phyloP scores from a whole-genome alignment of 495 filamentous ascomycete genomes.

The Lasiosphaeris hirsuta region DNA sequence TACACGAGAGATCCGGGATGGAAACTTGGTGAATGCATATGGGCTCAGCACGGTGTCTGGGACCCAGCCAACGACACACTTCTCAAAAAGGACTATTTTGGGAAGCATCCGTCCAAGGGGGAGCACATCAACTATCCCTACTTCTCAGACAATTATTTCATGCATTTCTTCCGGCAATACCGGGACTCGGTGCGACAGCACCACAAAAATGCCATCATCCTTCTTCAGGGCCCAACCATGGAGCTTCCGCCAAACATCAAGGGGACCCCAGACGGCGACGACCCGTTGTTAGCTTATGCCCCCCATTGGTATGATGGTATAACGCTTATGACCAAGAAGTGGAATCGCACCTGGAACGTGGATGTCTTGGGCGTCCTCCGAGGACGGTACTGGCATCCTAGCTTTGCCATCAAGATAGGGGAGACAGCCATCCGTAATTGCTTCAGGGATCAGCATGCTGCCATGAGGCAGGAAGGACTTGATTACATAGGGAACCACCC shows the following conservation, averaged over 20 bases:
- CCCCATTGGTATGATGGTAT: slow-evolving; percentile 97
- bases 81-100: slow-evolving; percentile 84
- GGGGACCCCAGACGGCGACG: slow-evolving; percentile 75
- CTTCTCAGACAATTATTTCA: slow-evolving; percentile 86
- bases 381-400: slow-evolving; percentile 80
- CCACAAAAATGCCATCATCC: slow-evolving; percentile 78
- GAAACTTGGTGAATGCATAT: slow-evolving; percentile 90
- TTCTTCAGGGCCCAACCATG: slow-evolving; percentile 88
- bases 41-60: slow-evolving; percentile 97
- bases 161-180: slow-evolving; percentile 78
- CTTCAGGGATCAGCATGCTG: slow-evolving; percentile 84
- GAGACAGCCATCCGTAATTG: slow-evolving; percentile 96
- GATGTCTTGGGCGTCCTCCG: slow-evolving; percentile 91
- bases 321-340: slow-evolving; percentile 95
- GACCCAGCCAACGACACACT: slow-evolving; percentile 75
- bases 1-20: slow-evolving; percentile 85
- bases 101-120: slow-evolving; percentile 66
- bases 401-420: slow-evolving; percentile 87
- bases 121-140: slow-evolving; percentile 71
- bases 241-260: slow-evolving; percentile 89
- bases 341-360: slow-evolving; percentile 96
- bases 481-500: slow-evolving; percentile 89
- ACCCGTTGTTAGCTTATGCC: slow-evolving; percentile 84
- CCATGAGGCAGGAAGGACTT: slow-evolving; percentile 82
- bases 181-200: slow-evolving; percentile 66